phyloP scores from a whole-genome alignment of 2,329 filamentous ascomycete genomes.

The Aureobasidium vineae region DNA sequence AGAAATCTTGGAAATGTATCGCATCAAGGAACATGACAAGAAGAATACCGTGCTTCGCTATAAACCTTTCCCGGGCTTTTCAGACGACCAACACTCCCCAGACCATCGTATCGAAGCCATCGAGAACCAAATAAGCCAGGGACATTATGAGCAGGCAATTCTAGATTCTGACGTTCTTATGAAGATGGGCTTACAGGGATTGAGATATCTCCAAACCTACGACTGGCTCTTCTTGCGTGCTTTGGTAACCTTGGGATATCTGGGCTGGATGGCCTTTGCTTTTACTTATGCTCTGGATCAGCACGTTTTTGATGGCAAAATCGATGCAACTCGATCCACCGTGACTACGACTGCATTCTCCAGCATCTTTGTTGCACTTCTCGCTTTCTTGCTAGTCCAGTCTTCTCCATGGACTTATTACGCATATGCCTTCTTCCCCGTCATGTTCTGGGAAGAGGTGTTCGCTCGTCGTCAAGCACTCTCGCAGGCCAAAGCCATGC shows the following conservation, averaged over 20 bases:
- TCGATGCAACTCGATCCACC: conserved; percentile 62
- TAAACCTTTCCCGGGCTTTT: conserved; percentile 69
- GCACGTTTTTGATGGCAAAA: conserved; percentile 73
- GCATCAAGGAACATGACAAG: conserved; percentile 87
- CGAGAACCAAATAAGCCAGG: conserved; percentile 62
- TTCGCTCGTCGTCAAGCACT: conserved; percentile 73
- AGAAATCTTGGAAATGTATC: conserved; percentile 92
- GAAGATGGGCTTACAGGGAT: conserved; percentile 70
- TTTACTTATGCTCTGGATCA: conserved; percentile 84
- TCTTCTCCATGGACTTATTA: conserved; percentile 83
- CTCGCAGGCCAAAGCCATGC: conserved; percentile 60
- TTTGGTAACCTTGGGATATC: conserved; percentile 83
- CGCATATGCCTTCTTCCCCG: conserved; percentile 84
- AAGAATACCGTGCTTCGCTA: conserved; percentile 72
- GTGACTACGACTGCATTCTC: conserved; percentile 66
- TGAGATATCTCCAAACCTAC: conserved; percentile 95
- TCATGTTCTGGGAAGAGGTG: conserved; percentile 96
- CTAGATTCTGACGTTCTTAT: conserved; percentile 74
- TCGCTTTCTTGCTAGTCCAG: conserved; percentile 75
- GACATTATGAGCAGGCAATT: conserved; percentile 73
- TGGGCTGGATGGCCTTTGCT: conserved; percentile 94
- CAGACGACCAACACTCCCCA: conserved; percentile 60
- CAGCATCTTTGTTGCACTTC: conserved; percentile 71
- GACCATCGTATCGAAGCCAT: conserved; percentile 69
- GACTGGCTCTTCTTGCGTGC: conserved; percentile 95